phyloP scores from a whole-genome alignment of 106 monocot genomes.

The Platanthera guangdongensis region DNA sequence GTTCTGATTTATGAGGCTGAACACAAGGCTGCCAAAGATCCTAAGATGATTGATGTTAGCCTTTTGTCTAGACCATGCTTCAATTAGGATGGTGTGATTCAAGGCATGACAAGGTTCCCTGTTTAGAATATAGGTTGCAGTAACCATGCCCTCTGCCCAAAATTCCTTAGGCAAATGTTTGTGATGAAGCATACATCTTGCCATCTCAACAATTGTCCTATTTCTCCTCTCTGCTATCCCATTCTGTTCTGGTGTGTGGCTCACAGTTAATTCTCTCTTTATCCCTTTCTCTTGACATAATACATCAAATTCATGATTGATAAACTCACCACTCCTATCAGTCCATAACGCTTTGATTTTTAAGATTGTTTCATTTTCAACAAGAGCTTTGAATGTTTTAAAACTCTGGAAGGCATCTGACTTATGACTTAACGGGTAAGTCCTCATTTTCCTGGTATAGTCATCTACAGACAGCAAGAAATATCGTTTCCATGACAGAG shows the following conservation, averaged over 20 bases:
- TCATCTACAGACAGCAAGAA: not conserved
- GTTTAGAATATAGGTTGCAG: not conserved
- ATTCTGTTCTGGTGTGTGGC: slow-evolving; percentile 13
- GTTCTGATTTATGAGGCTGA: not conserved
- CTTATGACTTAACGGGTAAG: not conserved
- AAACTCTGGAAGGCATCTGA: not conserved
- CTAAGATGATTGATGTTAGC: not conserved
- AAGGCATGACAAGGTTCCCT: not conserved
- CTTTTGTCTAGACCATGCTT: not conserved
- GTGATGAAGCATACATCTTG: not conserved
- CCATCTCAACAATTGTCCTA: not conserved
- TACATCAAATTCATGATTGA: not conserved
- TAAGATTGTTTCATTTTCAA: slow-evolving; percentile 2
- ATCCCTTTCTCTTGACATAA: not conserved
- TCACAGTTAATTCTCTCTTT: not conserved
- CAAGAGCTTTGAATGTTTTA: not conserved
- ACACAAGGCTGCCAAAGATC: slow-evolving; percentile 4
- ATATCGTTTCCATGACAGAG: not conserved
- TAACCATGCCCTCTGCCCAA: not conserved
- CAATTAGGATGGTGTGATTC: not conserved
- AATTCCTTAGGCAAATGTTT: not conserved
- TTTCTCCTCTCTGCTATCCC: slow-evolving; percentile 5
- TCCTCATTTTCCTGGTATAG: not conserved
- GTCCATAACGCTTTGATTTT: not conserved
- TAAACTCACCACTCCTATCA: not conserved